Base-by-base conservation (phyloP, 2,329 filamentous ascomycete genomes). In the Coleophoma eucalyptorum region DNA sequence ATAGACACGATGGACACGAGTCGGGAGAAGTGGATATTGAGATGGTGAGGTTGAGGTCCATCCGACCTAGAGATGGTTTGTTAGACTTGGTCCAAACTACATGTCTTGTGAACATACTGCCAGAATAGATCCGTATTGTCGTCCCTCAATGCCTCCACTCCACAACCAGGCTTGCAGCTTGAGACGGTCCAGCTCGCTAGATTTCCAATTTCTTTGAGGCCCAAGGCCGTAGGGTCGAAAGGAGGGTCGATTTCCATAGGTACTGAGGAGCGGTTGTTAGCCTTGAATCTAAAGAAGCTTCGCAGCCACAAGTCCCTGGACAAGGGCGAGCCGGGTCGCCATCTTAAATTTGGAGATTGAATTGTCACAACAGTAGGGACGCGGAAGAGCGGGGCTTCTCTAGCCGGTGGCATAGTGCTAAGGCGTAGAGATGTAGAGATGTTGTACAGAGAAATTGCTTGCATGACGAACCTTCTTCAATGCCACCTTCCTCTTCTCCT, bases 21-120 rank as follows among this genome's bases (percentile, higher is more conserved):
- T 61, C 91, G 90, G 69, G 90, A 84, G 68, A 94, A 94, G 69
- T 94, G 90, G 38, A 94, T 87, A 53, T 89, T 93, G 44, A 94
- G 77, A 55, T 85, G 81, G 63, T 94, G 89, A 4, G 89, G 89
- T 65, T 94, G 89, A 1, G 89, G 89, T 2, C 89, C 90, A 63
- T 94, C 90, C 2, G 89, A 93, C 68, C 83, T 87, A 49, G 12
- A 43, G 32, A 26, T 45, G 5, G 26, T 57, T 20, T 53, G 38
- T 8, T 18, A 32, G 38, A 33, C 46, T 43, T n/a, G 11, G 18
- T 15, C 6, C 13, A 4, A 18, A 35, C 31, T 40, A 43, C 26
- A 21, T n/a, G 8, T 42, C 21, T 3, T n/a, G 34, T 31, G 10
- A 38, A 71, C 81, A 60, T 71, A 86, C 84, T 94, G 89, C 89